Evolutionary conservation across 169 alveolate species (phyloP).

Genomic region (Blepharisma undulans): DNA sequence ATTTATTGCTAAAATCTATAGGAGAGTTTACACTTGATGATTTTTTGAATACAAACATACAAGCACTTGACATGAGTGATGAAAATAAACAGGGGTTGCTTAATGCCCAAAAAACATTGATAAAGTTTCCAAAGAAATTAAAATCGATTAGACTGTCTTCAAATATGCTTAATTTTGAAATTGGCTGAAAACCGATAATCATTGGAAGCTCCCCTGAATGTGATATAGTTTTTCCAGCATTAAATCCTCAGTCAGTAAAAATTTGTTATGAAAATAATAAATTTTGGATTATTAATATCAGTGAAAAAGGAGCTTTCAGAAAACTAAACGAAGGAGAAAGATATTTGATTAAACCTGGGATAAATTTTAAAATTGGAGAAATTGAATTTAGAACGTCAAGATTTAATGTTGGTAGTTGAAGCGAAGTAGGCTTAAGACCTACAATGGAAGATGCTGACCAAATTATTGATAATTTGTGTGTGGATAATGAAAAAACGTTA

Average conservation of each 20-base stretch:
- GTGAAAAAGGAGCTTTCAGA: conserved; percentile 33
- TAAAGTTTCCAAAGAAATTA: neutral
- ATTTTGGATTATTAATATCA: neutral
- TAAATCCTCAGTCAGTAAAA: neutral
- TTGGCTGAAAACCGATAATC: neutral
- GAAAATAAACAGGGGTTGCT: neutral
- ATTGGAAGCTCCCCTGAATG: neutral
- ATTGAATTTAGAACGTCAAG: conserved; percentile 60
- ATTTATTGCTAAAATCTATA: neutral
- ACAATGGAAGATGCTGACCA: conserved; percentile 67
- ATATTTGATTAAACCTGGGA: conserved; percentile 53
- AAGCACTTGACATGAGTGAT: neutral
- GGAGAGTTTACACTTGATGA: neutral
- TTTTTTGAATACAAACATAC: neutral
- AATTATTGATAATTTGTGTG: conserved; percentile 46
- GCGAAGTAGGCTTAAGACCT: conserved; percentile 57
- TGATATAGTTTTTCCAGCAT: neutral
- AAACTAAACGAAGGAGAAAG: conserved; percentile 45
- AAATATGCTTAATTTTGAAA: neutral
- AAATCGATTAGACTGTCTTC: neutral
- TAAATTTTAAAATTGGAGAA: conserved; percentile 55
- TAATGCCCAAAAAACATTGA: neutral
- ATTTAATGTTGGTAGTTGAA: conserved; percentile 58
- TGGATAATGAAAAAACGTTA: conserved; percentile 44
- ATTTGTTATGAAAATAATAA: neutral